phyloP scores from a whole-genome alignment of 108 stramenopile genomes.

The Asterionellopsis glacialis region DNA sequence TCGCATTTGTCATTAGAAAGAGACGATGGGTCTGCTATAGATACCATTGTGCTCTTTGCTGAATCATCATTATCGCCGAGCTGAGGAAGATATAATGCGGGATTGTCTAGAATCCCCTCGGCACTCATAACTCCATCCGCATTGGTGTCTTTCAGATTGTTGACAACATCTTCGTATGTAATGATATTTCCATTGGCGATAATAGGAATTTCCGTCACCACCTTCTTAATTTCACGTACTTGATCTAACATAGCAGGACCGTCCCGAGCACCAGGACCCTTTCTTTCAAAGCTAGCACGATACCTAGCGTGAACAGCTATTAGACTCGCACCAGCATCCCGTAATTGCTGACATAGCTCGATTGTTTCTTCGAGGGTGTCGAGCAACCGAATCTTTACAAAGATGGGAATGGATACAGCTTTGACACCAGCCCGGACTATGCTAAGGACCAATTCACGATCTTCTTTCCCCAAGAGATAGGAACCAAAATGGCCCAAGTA shows the following conservation, averaged over 20 bases:
- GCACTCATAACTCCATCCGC: conserved; percentile 93
- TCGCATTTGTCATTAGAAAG: neutral
- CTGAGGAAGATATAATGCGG: conserved; percentile 73
- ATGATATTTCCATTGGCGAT: conserved; percentile 88
- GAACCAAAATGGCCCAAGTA: conserved; percentile 89
- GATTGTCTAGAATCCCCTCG: conserved; percentile 90
- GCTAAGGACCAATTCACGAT: conserved; percentile 63
- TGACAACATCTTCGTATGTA: conserved; percentile 72
- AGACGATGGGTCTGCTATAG: conserved; percentile 7
- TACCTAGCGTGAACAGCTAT: conserved; percentile 91
- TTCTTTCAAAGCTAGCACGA: conserved; percentile 78
- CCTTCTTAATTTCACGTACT: conserved; percentile 36
- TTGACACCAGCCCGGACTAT: conserved; percentile 62
- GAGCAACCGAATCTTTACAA: conserved; percentile 87
- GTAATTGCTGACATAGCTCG: conserved; percentile 59
- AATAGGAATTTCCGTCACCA: conserved; percentile 49
- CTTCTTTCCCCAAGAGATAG: conserved; percentile 71
- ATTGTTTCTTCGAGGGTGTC: conserved; percentile 81
- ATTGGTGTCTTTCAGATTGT: conserved; percentile 56
- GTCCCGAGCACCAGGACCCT: conserved; percentile 84
- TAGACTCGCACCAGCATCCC: conserved; percentile 79
- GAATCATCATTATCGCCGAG: conserved; percentile 18
- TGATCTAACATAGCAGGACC: conserved; percentile 90
- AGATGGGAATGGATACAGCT: conserved; percentile 73
- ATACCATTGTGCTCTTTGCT: conserved; percentile 8